Base-by-base conservation (phyloP, 345 rosid genomes). In the Citrus unshiu region DNA sequence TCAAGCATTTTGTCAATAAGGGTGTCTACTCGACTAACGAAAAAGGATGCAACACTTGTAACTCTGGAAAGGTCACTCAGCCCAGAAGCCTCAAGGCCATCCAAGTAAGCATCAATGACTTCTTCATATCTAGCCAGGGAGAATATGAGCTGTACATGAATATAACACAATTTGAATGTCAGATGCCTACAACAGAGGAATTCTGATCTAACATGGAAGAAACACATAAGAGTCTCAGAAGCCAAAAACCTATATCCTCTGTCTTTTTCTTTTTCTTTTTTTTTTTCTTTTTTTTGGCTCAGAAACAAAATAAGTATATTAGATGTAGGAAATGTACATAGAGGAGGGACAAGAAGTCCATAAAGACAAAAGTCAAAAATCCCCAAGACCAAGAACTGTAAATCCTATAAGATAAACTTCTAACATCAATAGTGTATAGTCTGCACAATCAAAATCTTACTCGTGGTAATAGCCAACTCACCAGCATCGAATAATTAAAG, bases 21-120 rank as follows among this genome's bases (percentile, higher is more conserved):
- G 80, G 97, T 92, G 85, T 96, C 99, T 54, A 96, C 98, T 67
- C 99, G 89, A 87, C 99, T 96, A 80, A 96, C 98, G 73, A 94
- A 96, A 88, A 96, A 96, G 77, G 99, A 94, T 56, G 99, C 99
- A 81, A 94, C 99, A 81, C 99, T 94, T 18, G 97, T 96, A 76
- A 96, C 97, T 85, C 87, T 92, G 16, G 98, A 96, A 85, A 96
- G 97, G 82, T 96, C 98, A 84, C 81, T 82, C 57, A 94, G 87
- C 72, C 97, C 97, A 81, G 98, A 96, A 18, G 97, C 95, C 87
- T 96, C 99, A 12, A 96, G 99, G 77, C 99, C 99, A 88, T 96
- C 98, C 91, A 96, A 83, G 78, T 96, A 96, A 71, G 99, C 97
- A 90, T 96, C 99, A 22, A 96, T 90, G 70, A 96, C 97, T 37